Percentiles rank a stretch among this genome's conserved stretches.
Evolutionary conservation across 257 asterid genomes (phyloP).

Genomic region (Osmanthus fragrans): DNA sequence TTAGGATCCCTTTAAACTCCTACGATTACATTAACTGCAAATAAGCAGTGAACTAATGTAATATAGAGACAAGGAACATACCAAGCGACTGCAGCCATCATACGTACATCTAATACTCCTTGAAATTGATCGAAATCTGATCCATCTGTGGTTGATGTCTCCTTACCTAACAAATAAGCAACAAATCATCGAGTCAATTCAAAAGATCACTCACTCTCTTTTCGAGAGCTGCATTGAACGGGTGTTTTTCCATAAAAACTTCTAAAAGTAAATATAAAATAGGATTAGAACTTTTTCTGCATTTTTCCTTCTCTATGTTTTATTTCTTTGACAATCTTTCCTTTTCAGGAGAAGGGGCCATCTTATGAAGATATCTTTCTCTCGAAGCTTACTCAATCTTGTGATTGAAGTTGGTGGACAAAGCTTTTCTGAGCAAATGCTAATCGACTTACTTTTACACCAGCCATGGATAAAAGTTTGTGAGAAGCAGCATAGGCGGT

Average conservation of each 20-base stretch:
- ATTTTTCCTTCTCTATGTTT: neutral
- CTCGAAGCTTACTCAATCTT: neutral
- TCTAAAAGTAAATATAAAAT: too few species aligned
- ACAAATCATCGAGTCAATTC: constrained; percentile 11
- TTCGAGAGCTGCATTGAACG: neutral
- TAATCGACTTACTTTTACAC: constrained; percentile 63
- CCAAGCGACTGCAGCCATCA: neutral
- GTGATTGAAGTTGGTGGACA: constrained; percentile 20
- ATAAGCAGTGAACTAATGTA: too few species aligned
- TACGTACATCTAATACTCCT: constrained; percentile 43
- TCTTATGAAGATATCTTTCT: constrained; percentile 4
- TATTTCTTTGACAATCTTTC: neutral
- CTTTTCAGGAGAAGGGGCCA: neutral
- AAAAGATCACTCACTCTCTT: neutral
- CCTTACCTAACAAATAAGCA: constrained; percentile 53
- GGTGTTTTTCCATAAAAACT: neutral
- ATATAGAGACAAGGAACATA: constrained; percentile 5
- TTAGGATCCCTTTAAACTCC: neutral
- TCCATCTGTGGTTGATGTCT: constrained; percentile 79
- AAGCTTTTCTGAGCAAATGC: constrained; percentile 7
- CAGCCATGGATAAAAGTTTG: constrained; percentile 80
- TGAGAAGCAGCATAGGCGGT: constrained; percentile 71
- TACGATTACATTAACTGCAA: too few species aligned
- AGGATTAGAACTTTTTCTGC: neutral
- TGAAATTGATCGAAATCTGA: constrained; percentile 58